A percentile compares a stretch with the other conserved stretches of the same genome.
phyloP scores from a whole-genome alignment of 2,329 filamentous ascomycete species.

The Fusarium poae region DNA sequence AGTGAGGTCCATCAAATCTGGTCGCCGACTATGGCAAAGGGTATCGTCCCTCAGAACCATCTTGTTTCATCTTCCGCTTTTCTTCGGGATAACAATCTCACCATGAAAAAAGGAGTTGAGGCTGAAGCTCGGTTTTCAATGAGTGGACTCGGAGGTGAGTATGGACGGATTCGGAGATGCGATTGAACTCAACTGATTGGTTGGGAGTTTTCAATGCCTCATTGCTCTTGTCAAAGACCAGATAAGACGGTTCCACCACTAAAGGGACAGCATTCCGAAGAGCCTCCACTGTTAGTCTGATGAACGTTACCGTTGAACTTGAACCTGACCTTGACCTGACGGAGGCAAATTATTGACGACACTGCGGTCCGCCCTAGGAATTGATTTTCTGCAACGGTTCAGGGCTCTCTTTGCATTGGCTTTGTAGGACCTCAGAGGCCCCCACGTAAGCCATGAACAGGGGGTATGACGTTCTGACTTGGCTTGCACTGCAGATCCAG shows the following conservation, averaged over 20 bases:
- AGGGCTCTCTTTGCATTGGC: constrained; percentile 26
- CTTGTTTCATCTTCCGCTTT: background rate
- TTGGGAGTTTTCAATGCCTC: constrained; percentile 22
- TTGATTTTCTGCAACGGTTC: constrained; percentile 27
- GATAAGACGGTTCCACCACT: constrained; percentile 20
- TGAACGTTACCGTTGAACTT: background rate
- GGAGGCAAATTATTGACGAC: constrained; percentile 40
- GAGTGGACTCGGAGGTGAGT: constrained; percentile 33
- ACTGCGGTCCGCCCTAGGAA: constrained; percentile 25
- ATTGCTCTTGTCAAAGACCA: constrained; percentile 25
- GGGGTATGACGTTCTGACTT: constrained; percentile 42
- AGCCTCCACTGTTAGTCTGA: background rate
- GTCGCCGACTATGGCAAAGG: background rate
- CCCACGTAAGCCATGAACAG: constrained; percentile 37
- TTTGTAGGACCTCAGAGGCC: constrained; percentile 8
- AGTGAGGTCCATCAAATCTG: background rate
- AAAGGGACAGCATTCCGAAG: background rate
- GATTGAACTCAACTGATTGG: constrained; percentile 32
- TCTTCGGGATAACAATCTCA: constrained; percentile 1
- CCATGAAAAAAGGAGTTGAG: constrained; percentile 14
- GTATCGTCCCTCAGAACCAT: background rate
- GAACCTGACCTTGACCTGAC: constrained; percentile 26
- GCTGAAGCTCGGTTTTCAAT: constrained; percentile 32
- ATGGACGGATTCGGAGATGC: constrained; percentile 29
- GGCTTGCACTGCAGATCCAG: constrained; percentile 36